Evolutionary conservation across 805 yeast genomes (phyloP), one percentile per base, ranked within the genome.

Genomic region (Cephaloascus fragrans): DNA sequence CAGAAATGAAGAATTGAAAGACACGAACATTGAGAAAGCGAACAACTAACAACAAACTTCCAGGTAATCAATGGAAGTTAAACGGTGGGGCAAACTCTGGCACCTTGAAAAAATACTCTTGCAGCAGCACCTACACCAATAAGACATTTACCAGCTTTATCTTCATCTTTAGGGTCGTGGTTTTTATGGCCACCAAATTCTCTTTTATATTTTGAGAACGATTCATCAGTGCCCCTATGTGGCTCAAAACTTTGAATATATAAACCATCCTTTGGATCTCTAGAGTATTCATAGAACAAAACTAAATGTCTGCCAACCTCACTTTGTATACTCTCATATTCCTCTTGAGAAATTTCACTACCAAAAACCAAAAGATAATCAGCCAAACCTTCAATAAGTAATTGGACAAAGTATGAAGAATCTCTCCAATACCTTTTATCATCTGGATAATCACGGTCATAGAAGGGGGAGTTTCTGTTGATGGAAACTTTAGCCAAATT

Each of bases 61-160:
- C n/a, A n/a, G n/a, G n/a, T n/a, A n/a, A n/a, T n/a, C n/a, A n/a
- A n/a, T n/a, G n/a, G n/a, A n/a, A n/a, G n/a, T 34, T 19, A 34
- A 9, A 59, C 51, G 35, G 51, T 47, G 5, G 65, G 63, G 14
- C 66, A 58, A 1, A 77, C 59, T 47, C 86, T 62, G 4, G 80
- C 85, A 32, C 78, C 79, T 55, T 80, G 84, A 57, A 78, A 74
- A 58, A 79, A 80, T 3, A 75, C 68, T 49, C 86, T 68, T 3
- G 86, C 85, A 8, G 86, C 87, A 14, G 83, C 63, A 14, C 75
- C 86, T 36, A 67, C 62, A 3, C 80, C 81, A 61, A 81, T 79
- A 48, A 81, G 61, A 36, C 75, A 69, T 52, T 77, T 73, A 23
- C 56, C 61, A 42, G 62, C 67, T 44, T 75, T 67, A 53, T 79